Evolutionary conservation across 176 grass and related monocot species (phyloP), one percentile per base, ranked within the genome.

Genomic region (Musa troglodytarum): DNA sequence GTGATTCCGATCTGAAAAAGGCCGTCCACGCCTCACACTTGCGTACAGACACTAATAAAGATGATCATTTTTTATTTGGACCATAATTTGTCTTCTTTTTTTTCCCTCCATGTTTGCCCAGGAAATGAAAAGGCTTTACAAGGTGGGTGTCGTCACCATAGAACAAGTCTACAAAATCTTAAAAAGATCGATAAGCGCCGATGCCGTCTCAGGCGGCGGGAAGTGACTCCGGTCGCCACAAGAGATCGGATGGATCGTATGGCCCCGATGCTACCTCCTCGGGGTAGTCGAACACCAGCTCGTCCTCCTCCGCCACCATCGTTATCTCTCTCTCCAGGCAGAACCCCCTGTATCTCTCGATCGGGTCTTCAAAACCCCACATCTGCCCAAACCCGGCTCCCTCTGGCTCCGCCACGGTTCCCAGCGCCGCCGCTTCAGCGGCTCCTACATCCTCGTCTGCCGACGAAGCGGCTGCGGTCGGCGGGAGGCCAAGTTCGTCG

Each of bases 401-500:
- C 2, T 53, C 62, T 6, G 50, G 7, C 8, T 52, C 34, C 11
- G 8, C 34, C 34, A 23, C 19, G 29, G n/a, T 11, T 16, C 23
- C 58, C 17, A 62, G 11, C 9, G 1, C 57, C 0, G 19, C 58
- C 56, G 49, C 1, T 62, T 77, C 68, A 2, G 68, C 43, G 43
- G 68, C 8, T 1, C 15, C 16, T 19, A 15, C 43, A 12, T 9
- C 9, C 49, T 51, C 68, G 11, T 20, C 68, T 49, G 17, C 62
- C 8, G 62, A 77, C 20, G 75, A 66, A 9, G 62, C n/a, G 1
- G 14, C 59, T 4, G 53, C 62, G 19, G 75, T 28, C 62, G 75
- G 75, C 62, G 75, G 75, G 1, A 77, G 75, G 29, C 75, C 75
- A 21, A 77, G 75, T 50, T 77, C 75, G 6, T 77, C 75, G 11